Percentiles rank a stretch among this genome's conserved stretches.
Conservation (phyloP, 23 red algal species). For the Gracilariopsis chorda region DNA sequence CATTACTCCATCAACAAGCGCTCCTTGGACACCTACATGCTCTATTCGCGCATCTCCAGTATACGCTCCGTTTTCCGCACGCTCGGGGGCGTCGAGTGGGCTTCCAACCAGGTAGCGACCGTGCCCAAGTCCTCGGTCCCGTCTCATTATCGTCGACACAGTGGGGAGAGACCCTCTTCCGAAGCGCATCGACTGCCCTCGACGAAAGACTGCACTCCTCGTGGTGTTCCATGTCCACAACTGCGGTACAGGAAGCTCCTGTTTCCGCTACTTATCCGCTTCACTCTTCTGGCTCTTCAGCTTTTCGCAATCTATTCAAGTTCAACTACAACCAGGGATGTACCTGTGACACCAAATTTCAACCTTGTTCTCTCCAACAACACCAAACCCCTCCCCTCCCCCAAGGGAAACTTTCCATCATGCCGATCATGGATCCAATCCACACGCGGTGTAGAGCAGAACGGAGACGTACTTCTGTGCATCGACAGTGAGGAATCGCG, state of each 20-base stretch:
- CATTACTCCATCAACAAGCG: background rate
- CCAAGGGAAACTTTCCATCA: background rate
- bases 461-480: background rate
- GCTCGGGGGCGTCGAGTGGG: background rate
- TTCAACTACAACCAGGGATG: background rate
- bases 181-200: background rate
- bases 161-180: too few species aligned
- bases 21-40: background rate
- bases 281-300: background rate
- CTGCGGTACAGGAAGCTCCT: background rate
- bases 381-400: background rate
- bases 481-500: background rate
- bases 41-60: background rate
- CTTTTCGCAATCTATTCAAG: background rate
- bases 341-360: background rate
- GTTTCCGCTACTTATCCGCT: background rate
- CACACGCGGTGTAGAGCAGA: background rate
- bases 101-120: background rate
- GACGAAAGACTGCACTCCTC: background rate
- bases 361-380: background rate
- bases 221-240: background rate
- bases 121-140: background rate
- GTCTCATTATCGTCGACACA: too few species aligned
- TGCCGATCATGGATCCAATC: background rate
- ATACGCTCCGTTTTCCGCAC: background rate